Evolutionary conservation across 352 stramenopile species (phyloP), one percentile per base, ranked within the genome.

Genomic region (Phytopythium montanum): DNA sequence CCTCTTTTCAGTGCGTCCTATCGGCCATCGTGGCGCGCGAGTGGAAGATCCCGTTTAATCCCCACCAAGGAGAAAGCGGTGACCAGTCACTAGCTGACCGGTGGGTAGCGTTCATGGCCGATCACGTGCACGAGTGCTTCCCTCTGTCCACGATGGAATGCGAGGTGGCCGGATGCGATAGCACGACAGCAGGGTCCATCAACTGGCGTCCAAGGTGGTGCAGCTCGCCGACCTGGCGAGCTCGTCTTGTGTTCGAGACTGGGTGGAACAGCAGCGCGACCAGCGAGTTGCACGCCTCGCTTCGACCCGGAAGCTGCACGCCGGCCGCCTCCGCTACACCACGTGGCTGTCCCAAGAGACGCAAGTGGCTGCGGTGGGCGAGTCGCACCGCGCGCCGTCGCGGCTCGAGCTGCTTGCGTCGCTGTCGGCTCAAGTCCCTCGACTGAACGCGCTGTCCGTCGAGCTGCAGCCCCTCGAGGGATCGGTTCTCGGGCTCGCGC

Each of bases 401-500:
- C 72, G 76, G 23, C 29, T 60, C 26, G 66, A 87, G 42, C 26
- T 87, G 38, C 64, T 87, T 5, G 42, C 61, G 21, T 67, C 71
- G 10, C 26, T 87, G 26, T 78, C 73, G 18, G 69, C 71, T 1
- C 76, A 84, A 66, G 52, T 71, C 7, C 62, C 65, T 2, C 51
- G 69, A 42, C 31, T 87, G 6, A 82, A 68, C 56, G 58, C 64
- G 25, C 56, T 85, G 21, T 44, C 79, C 13, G 61, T 54, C 5
- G 68, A 85, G 16, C 71, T 81, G 57, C 34, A 45, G 29, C 31
- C 36, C 12, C 33, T 79, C 28, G 63, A 85, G 63, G 66, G 64
- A 16, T 63, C 56, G 5, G 67, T 78, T 19, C 62, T 81, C 38
- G 77, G 84, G 58, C 50, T 81, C 48, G 69, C 70, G 9, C 75